These are phyloP conservation scores for Mycena kentingensis DNA, from an alignment of 768 basidiomycete species.

Conservation along the genomic window DNA sequence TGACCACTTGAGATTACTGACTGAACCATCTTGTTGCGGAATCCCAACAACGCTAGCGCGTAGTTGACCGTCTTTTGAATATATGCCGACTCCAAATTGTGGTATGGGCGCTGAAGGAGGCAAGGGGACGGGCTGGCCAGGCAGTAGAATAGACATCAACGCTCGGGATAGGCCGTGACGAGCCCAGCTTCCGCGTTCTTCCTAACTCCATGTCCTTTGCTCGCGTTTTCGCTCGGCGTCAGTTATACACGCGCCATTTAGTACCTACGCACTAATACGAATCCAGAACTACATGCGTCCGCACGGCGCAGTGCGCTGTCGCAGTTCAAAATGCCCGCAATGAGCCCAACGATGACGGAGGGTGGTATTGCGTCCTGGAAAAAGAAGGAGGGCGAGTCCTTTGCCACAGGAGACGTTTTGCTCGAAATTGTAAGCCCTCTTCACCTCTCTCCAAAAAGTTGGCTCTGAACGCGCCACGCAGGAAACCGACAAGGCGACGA, in stretches of 20 bases:
- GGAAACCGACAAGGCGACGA: constrained; percentile 99
- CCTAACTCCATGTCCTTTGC: constrained; percentile 49
- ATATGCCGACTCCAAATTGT: constrained; percentile 66
- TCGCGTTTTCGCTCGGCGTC: constrained; percentile 69
- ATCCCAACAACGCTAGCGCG: constrained; percentile 74
- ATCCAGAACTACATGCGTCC: constrained; percentile 80
- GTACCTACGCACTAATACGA: neutral
- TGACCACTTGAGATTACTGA: constrained; percentile 38
- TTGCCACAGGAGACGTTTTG: constrained; percentile 87
- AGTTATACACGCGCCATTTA: constrained; percentile 24
- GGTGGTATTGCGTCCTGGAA: constrained; percentile 98
- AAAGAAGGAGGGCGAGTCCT: constrained; percentile 92
- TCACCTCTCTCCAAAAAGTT: constrained; percentile 1
- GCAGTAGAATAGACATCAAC: constrained; percentile 52
- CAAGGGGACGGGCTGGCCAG: constrained; percentile 74
- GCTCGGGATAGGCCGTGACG: constrained; percentile 21
- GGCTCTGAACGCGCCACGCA: constrained; percentile 33
- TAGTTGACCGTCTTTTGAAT: constrained; percentile 59
- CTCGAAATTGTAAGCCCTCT: constrained; percentile 81
- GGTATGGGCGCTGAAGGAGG: constrained; percentile 54
- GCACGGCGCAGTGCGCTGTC: constrained; percentile 75
- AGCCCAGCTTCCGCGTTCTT: constrained; percentile 26
- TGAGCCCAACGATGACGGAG: constrained; percentile 99
- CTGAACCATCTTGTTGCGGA: constrained; percentile 62
- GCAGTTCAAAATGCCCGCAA: constrained; percentile 95